Base-by-base conservation (phyloP, 805 yeast genomes). In the Clavispora carvajalis region DNA sequence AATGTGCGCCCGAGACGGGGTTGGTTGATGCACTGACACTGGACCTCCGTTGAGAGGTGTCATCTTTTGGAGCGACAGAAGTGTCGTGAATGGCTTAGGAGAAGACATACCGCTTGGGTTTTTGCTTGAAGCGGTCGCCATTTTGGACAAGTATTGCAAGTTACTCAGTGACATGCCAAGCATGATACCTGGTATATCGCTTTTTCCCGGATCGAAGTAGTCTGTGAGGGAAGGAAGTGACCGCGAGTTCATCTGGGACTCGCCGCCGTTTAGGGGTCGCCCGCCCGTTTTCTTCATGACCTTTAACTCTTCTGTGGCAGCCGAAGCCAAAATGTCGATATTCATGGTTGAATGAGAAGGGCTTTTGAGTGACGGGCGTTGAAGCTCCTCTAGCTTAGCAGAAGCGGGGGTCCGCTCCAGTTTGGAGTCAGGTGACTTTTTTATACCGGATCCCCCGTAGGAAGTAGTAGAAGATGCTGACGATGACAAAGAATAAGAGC, bases 41-140 rank as follows among this genome's bases (percentile, higher is more conserved):
- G 31, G 4, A 6, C 46, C 48, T 7, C 47, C 49, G 16, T 41
- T 48, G 22, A 55, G 40, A 38, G 57, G 85, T 0, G 84, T 80
- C 82, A 80, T 76, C 53, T 80, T 67, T 54, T 80, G 85, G 39
- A 81, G 57, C 3, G 84, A 72, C 36, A 70, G 62, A 33, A 71
- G 57, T 5, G 74, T 59, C 51, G 55, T 65, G 33, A 68, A 49
- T 4, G 40, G 35, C 36, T 54, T 58, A 2, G 71, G 65, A 33
- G 66, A 58, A 30, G 49, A 37, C 39, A 47, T 33, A 24, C 37
- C 9, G 46, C 47, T 12, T 40, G 18, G 22, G 22, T 16, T 37
- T 29, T 43, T 34, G 22, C 52, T 48, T 48, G 72, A 36, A 44
- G 59, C 67, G 11, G 59, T 62, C 0, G 62, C 62, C 28, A 69